These are phyloP conservation scores for Hydnum rufescens DNA, from an alignment of 768 basidiomycete species.

Conservation along the genomic window DNA sequence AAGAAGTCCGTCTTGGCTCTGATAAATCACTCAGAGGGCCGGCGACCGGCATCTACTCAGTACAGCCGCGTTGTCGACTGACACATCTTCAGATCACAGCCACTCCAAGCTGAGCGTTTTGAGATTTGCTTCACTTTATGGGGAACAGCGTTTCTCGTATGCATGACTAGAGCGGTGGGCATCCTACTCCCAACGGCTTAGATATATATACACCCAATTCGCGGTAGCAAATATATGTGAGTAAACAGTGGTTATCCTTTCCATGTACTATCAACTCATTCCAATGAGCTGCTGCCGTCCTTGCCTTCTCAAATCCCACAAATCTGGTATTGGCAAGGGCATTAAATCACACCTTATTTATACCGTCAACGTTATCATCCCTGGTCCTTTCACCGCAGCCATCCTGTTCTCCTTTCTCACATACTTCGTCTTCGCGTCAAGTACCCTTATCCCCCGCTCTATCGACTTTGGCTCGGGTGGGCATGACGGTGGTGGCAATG, in stretches of 20 bases:
- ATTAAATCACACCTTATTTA: conserved; percentile 53
- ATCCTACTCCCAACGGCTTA: conserved; percentile 22
- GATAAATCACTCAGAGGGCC: too few relatives aligned
- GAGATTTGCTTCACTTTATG: conserved; percentile 75
- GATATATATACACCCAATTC: conserved; percentile 27
- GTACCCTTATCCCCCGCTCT: too few relatives aligned
- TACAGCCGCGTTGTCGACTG: too few relatives aligned
- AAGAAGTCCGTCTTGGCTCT: too few relatives aligned
- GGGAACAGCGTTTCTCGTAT: conserved; percentile 77
- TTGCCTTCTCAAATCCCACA: conserved; percentile 81
- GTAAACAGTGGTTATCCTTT: not conserved
- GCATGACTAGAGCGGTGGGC: conserved; percentile 54
- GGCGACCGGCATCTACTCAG: too few relatives aligned
- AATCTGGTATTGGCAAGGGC: conserved; percentile 86
- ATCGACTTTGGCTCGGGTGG: too few relatives aligned
- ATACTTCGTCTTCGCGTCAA: too few relatives aligned
- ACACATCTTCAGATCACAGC: too few relatives aligned
- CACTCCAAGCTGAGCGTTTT: too few relatives aligned
- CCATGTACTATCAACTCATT: too few relatives aligned
- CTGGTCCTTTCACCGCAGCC: conserved; percentile 53
- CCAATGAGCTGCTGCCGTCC: conserved; percentile 35
- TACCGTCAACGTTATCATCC: conserved; percentile 66
- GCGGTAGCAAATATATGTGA: conserved; percentile 16
- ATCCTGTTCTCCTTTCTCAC: conserved; percentile 16
- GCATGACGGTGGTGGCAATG: not conserved